Base-by-base conservation (phyloP, 2,329 filamentous ascomycete species). In the Trichoderma guizhouense region DNA sequence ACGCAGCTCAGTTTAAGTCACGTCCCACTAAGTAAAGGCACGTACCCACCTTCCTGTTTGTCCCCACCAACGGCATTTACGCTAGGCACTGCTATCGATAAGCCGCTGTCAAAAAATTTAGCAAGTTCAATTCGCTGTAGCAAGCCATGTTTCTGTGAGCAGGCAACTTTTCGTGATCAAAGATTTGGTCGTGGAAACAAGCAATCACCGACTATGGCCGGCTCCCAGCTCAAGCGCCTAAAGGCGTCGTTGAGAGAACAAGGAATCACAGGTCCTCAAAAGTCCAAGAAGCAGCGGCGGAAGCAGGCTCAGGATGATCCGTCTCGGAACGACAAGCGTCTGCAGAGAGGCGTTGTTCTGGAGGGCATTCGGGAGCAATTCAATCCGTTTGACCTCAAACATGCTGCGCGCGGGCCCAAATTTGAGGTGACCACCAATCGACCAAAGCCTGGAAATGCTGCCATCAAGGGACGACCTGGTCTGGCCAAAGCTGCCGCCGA, bases 301-400 rank as follows among this genome's bases (percentile, higher is more conserved):
- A 90, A 92, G 79, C 87, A 88, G 78, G 89, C 87, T 69, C 90
- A 91, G 81, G 90, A 90, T 81, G 88, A 87, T 66, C 89, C 88
- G 71, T 87, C 86, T 74, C 89, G 88, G 74, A 84, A 83, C 76
- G 91, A 95, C 78, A 93, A 94, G 82, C 91, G 93, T 73, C 87
- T 93, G 30, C 90, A 94, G 80, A 90, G 92, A 79, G 89, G 92
- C 78, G 91, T 90, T 71, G 93, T 94, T 18, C 86, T 99, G 74
- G 90, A 93, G 76, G 90, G 89, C 71, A 98, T 99, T 80, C 92
- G 96, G 79, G 95, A 98, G 78, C 92, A 95, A 76, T 98, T 98
- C 88, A 99, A 99, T 81, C 96, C 96, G 0, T 99, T 99, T 82
- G 96, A 99, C 79, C 89, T 97, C 80, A 97, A 97, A 82, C 90